Percentiles rank a stretch among this genome's conserved stretches.
phyloP scores from a whole-genome alignment of 1,139 yeast species.

The Suhomyces terraborum region DNA sequence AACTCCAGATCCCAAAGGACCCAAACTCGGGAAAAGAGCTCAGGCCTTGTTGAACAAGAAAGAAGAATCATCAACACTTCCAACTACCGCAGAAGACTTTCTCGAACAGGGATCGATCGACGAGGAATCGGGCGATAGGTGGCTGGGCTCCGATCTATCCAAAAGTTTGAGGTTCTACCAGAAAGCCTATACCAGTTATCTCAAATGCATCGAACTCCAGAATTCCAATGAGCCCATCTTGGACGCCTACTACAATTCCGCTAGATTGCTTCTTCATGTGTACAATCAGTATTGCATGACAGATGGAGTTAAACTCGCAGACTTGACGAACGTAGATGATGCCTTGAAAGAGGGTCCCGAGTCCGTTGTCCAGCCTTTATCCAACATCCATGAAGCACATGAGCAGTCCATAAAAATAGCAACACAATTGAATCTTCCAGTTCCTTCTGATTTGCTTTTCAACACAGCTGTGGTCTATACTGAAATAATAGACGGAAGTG shows the following conservation, averaged over 20 bases:
- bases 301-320: conserved; percentile 44
- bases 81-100: conserved; percentile 46
- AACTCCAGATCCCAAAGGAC: conserved; percentile 17
- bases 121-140: conserved; percentile 61
- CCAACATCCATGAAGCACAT: conserved; percentile 38
- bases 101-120: conserved; percentile 50
- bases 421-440: conserved; percentile 11
- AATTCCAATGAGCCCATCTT: conserved; percentile 15
- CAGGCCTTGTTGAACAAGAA: conserved; percentile 16
- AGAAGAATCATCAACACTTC: conserved; percentile 22
- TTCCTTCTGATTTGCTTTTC: conserved; percentile 45
- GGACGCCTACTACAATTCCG: conserved; percentile 51
- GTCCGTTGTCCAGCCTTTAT: conserved; percentile 44
- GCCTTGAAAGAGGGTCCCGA: conserved; percentile 33
- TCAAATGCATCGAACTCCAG: conserved; percentile 28
- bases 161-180: conserved; percentile 57
- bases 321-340: conserved; percentile 43
- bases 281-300: conserved; percentile 45
- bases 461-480: conserved; percentile 51
- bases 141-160: conserved; percentile 56
- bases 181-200: conserved; percentile 44
- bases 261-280: conserved; percentile 52
- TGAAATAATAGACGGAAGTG: conserved; percentile 52
- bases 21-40: conserved; percentile 25
- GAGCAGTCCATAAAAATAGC: conserved; percentile 35